phyloP scores from a whole-genome alignment of 257 asterid genomes.

The Nicotiana benthamiana region DNA sequence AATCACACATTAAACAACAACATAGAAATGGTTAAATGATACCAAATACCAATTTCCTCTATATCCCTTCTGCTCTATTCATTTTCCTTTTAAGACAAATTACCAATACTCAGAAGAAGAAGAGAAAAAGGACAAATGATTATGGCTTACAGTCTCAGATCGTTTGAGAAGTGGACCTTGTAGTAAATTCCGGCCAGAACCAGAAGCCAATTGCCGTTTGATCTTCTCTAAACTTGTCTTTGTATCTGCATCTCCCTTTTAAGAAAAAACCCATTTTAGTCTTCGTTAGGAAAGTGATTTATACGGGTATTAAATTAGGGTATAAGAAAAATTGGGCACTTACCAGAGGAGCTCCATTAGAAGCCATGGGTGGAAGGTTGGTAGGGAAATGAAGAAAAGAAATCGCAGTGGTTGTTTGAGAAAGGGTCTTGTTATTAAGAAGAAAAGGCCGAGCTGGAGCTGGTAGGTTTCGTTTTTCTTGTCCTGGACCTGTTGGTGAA shows the following conservation, averaged over 20 bases:
- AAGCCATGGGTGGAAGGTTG: slow-evolving; percentile 31
- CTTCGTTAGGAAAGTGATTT: not conserved
- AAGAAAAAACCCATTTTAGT: slow-evolving; percentile 10
- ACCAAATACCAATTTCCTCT: not conserved
- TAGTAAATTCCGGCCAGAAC: slow-evolving; percentile 84
- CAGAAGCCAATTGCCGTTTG: slow-evolving; percentile 92
- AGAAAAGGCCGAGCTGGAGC: not conserved
- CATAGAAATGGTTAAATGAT: not conserved
- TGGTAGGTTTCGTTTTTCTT: not conserved
- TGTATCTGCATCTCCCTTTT: slow-evolving; percentile 73
- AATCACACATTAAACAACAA: not conserved
- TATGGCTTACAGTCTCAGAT: slow-evolving; percentile 81
- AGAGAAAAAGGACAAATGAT: not conserved
- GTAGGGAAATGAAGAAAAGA: not conserved
- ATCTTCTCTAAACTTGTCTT: slow-evolving; percentile 94
- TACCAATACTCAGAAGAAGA: not conserved
- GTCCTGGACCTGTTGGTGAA: not conserved
- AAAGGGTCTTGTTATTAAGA: slow-evolving; percentile 29
- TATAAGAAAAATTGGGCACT: slow-evolving; percentile 12
- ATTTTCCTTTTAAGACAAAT: not conserved
- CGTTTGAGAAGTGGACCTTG: slow-evolving; percentile 97
- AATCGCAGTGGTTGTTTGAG: slow-evolving; percentile 1
- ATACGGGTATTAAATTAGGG: not conserved
- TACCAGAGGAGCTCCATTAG: slow-evolving; percentile 53
- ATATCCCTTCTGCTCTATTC: not conserved